Base-by-base conservation (phyloP, 352 stramenopile genomes). In the Globisporangium okanoganense region DNA sequence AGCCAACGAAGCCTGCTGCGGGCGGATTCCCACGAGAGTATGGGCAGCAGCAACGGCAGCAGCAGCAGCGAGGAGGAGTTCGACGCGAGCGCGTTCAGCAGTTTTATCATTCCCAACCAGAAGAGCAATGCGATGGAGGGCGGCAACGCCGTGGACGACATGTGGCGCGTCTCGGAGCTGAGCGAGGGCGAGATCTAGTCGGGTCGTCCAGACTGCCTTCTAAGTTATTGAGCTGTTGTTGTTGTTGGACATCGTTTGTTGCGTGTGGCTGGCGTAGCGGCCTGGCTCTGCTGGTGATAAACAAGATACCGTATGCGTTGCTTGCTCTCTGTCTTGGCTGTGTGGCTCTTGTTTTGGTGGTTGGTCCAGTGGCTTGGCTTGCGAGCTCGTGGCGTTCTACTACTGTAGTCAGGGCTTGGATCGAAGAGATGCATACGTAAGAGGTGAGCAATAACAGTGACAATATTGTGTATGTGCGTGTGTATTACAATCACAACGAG, bases 121-220 rank as follows among this genome's bases (percentile, higher is more conserved):
- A 12, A 41, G 12, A 4, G 12, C 36, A 14, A 12, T n/a, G 36
- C 2, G 33, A 7, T 9, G 7, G 33, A 38, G 5, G 7, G 14
- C 16, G 13, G 14, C 29, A 6, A 6, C n/a, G 14, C 4, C 36
- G 36, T 20, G 38, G 38, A 44, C 38, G 38, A 22, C 14, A 48
- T 65, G 20, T 49, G 63, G 31, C 66, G 72, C 24, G 53, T 51
- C 35, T 82, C 74, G 14, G 66, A 78, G 61, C 57, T 76, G n/a
- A 82, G 66, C 27, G 71, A 80, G 35, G 70, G 67, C 40, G 69
- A 80, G 50, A 73, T 78, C 51, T 81, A 72, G 41, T 31, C 20
- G 29, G 48, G 10, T 22, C 35, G n/a, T 3, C 48, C 10, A 24
- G 24, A 48, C 12, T 49, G 29, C 5, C 6, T 61, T 36, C 20